Percentiles rank a stretch among this genome's conserved stretches.
Evolutionary conservation across 768 basidiomycete species (phyloP).

Genomic region (Hygrocybe punicea): DNA sequence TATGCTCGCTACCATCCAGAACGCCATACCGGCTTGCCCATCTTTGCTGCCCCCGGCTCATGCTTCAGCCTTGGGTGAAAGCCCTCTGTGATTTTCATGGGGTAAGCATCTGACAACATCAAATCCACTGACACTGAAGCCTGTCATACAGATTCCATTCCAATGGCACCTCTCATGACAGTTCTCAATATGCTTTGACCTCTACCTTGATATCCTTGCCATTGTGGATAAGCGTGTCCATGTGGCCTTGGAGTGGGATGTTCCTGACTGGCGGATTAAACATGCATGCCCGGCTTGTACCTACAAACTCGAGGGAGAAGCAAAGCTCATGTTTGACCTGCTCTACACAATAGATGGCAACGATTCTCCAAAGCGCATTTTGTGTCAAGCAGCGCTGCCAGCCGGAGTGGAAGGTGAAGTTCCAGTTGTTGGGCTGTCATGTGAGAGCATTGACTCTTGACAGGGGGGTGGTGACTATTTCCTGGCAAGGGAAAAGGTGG

Average conservation of each 20-base stretch:
- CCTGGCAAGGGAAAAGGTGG: too few species aligned
- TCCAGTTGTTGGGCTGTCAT: background rate
- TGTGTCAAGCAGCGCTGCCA: background rate
- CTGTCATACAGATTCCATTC: slow-evolving; percentile 10
- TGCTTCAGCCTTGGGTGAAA: slow-evolving; percentile 29
- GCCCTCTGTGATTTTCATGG: slow-evolving; percentile 29
- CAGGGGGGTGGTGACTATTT: too few species aligned
- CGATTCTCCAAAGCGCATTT: background rate
- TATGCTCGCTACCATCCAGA: too few species aligned
- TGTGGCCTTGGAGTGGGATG: slow-evolving; percentile 19
- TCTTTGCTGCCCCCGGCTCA: slow-evolving; percentile 24
- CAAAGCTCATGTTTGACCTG: background rate
- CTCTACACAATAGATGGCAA: background rate
- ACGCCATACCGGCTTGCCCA: slow-evolving; percentile 19
- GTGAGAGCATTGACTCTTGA: background rate
- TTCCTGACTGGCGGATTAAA: slow-evolving; percentile 22
- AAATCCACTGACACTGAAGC: background rate
- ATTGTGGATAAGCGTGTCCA: slow-evolving; percentile 14
- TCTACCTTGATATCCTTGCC: slow-evolving; percentile 19
- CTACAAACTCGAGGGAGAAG: slow-evolving; percentile 13
- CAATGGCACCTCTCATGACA: slow-evolving; percentile 14
- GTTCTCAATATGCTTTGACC: slow-evolving; percentile 25
- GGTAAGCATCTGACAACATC: background rate
- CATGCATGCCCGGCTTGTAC: slow-evolving; percentile 30
- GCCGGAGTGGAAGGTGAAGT: background rate